These are phyloP conservation scores for Colletotrichum cuscutae DNA, from an alignment of 2,329 filamentous ascomycete species.

Conservation along the genomic window DNA sequence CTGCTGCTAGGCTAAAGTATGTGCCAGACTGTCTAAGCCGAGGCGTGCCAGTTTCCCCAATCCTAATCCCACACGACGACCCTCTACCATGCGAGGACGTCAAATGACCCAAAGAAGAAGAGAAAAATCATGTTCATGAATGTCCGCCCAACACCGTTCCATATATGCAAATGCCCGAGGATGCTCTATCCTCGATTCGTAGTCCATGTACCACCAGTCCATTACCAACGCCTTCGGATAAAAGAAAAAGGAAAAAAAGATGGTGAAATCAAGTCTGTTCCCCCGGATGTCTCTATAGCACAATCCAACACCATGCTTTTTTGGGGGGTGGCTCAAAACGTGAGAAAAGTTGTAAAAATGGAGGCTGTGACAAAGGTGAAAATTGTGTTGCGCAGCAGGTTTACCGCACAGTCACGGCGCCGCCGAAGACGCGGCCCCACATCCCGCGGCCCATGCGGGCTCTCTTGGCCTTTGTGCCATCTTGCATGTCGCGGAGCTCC, in stretches of 20 bases:
- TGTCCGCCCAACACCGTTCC: slow-evolving; percentile 30
- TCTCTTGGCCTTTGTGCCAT: slow-evolving; percentile 59
- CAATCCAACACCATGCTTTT: slow-evolving; percentile 37
- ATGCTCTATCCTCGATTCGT: slow-evolving; percentile 32
- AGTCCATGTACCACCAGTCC: slow-evolving; percentile 30
- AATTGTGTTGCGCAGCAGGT: slow-evolving; percentile 1
- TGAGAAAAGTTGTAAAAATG: slow-evolving; percentile 32
- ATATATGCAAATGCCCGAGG: slow-evolving; percentile 35
- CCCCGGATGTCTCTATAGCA: slow-evolving; percentile 24
- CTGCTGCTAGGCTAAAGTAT: slow-evolving; percentile 16
- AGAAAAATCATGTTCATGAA: slow-evolving; percentile 20
- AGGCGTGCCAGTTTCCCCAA: neutral
- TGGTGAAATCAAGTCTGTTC: slow-evolving; percentile 15
- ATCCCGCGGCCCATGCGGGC: slow-evolving; percentile 59
- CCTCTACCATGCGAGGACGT: slow-evolving; percentile 15
- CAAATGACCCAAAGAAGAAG: slow-evolving; percentile 2
- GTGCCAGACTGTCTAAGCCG: slow-evolving; percentile 8
- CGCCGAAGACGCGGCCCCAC: slow-evolving; percentile 64
- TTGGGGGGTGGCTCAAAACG: slow-evolving; percentile 15
- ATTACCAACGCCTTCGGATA: slow-evolving; percentile 33
- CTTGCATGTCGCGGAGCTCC: slow-evolving; percentile 61
- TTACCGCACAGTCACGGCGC: slow-evolving; percentile 52
- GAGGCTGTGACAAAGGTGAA: slow-evolving; percentile 14
- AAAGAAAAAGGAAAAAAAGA: neutral
- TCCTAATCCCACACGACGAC: slow-evolving; percentile 6